Evolutionary conservation across 2,329 filamentous ascomycete species (phyloP).

Genomic region (Neofusicoccum parvum): DNA sequence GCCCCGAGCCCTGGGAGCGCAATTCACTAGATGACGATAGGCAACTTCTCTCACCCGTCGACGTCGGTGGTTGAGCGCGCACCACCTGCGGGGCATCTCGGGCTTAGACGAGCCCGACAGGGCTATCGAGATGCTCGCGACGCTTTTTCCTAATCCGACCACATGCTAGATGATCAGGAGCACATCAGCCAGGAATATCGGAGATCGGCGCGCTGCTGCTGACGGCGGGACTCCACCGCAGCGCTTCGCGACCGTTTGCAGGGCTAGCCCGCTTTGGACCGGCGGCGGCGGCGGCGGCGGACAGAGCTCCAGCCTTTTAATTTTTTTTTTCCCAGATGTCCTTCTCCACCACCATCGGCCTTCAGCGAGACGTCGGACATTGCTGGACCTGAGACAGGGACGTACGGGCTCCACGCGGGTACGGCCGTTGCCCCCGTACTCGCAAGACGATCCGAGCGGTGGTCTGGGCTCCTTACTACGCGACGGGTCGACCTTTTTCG

Average conservation of each 20-base stretch:
- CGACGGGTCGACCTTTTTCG: background rate
- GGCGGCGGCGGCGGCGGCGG: too few relatives aligned
- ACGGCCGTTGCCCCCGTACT: background rate
- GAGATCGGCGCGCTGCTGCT: background rate
- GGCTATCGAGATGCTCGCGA: background rate
- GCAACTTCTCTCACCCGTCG: background rate
- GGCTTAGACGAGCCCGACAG: background rate
- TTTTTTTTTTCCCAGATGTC: background rate
- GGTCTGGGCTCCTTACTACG: background rate
- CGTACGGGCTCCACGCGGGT: background rate
- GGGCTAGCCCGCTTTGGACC: too few relatives aligned
- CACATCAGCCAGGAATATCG: background rate
- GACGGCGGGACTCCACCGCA: background rate
- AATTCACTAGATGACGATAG: background rate
- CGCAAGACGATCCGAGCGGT: background rate
- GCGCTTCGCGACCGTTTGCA: background rate
- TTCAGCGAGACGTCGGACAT: background rate
- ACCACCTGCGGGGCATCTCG: background rate
- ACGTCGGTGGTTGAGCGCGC: background rate
- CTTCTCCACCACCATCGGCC: background rate
- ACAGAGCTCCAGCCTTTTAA: too few relatives aligned
- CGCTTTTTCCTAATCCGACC: background rate
- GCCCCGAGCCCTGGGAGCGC: background rate
- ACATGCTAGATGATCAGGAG: background rate
- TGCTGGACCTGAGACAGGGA: background rate